Evolutionary conservation across 1,284 basidiomycete species (phyloP), one percentile per base, ranked within the genome.

Genomic region (Marasmius sp.): DNA sequence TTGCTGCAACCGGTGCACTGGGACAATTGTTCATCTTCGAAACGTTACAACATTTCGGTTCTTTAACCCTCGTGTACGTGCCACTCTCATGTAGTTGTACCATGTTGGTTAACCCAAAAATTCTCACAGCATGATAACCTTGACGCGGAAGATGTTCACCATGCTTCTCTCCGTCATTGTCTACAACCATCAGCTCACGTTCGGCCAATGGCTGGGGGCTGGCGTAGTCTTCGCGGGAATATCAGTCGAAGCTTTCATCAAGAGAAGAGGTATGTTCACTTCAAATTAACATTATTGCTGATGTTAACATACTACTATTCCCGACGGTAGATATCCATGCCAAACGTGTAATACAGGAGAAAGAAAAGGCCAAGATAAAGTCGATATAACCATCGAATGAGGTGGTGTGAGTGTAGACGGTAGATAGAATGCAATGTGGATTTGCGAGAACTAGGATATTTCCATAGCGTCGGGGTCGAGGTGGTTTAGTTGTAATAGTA

Each of bases 1-100:
- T 96, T 72, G 93, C 94, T 3, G 74, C 94, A 10, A 94, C 95
- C 0, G 97, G 97, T 43, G 94, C 97, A 0, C 78, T 98, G 18
- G 97, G 97, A 0, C 97, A 99, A 74, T 79, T 99, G 11, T 98
- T 98, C 78, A 99, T 99, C 68, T 99, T 98, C 67, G 97, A 98
- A 80, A 99, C 97, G 0, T 82, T 99, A 62, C 91, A 95, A 68
- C 91, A 96, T 69, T 99, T 98, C 72, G 97, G 97, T 18, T 94
- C 92, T 9, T 79, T 99, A 63, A 98, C 97, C 1, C 80, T 98
- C 34, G 94, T 95, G 92, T 94, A 81, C 57, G 90, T 84, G 5
- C 37, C 18, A 16, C 22, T 22, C 47, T 59, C 36, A 55, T 43
- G n/a, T n/a, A n/a, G n/a, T 34, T 37, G 20, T 41, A 49, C 9